A percentile compares a stretch with the other conserved stretches of the same genome.
phyloP scores from a whole-genome alignment of 257 asterid genomes.

The Craterostigma plantagineum region DNA sequence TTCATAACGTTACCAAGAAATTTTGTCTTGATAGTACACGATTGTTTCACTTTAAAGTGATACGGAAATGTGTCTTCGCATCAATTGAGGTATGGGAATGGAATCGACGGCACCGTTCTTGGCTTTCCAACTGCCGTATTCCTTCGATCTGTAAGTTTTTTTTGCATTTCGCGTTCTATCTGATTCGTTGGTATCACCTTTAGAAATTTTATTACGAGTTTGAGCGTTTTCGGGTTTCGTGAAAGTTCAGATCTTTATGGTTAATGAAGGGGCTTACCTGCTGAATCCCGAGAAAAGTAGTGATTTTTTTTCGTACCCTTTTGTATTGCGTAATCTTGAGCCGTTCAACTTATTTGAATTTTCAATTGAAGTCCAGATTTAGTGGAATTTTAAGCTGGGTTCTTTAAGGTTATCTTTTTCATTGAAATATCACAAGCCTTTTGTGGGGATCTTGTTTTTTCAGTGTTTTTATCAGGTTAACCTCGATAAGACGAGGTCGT shows the following conservation, averaged over 20 bases:
- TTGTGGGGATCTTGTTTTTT: no score
- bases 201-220: conserved; percentile 12
- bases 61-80: conserved; percentile 14
- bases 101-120: conserved; percentile 19
- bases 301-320: conserved; percentile 8
- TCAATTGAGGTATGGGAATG: conserved; percentile 17
- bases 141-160: conserved; percentile 4
- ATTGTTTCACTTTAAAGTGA: background rate
- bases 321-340: conserved; percentile 6
- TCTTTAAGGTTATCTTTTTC: background rate
- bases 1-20: no score
- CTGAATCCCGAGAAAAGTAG: conserved; percentile 13
- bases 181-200: conserved; percentile 13
- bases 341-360: conserved; percentile 17
- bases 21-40: no score
- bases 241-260: conserved; percentile 29
- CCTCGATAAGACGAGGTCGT: no score
- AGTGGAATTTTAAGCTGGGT: background rate
- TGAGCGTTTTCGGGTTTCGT: conserved; percentile 31
- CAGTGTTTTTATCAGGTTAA: no score
- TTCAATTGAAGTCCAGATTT: conserved; percentile 2
- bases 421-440: no score
- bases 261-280: conserved; percentile 10
- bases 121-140: conserved; percentile 22
- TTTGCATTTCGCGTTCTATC: conserved; percentile 6